Conservation (phyloP, 768 basidiomycete genomes). For the Mycena epipterygia region DNA sequence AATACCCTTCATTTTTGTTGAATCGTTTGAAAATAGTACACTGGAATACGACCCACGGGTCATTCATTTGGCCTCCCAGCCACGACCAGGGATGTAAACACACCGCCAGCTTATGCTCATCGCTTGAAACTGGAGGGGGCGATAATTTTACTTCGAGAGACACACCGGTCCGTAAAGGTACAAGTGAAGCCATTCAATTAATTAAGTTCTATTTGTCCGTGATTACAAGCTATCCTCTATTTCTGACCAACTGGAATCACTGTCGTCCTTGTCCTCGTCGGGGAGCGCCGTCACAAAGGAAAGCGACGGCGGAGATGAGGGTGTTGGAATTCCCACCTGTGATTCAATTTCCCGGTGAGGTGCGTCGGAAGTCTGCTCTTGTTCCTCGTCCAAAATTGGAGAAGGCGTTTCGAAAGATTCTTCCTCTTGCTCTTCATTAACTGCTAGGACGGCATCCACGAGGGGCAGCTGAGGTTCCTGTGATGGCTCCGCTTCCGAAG, state of each 20-base stretch:
- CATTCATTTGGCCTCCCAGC: constrained; percentile 82
- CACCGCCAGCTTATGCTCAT: constrained; percentile 67
- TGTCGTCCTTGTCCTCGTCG: constrained; percentile 13
- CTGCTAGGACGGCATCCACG: no score
- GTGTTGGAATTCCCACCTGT: no score
- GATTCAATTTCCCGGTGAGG: not conserved
- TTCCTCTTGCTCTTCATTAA: no score
- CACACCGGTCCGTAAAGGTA: constrained; percentile 54
- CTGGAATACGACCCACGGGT: constrained; percentile 68
- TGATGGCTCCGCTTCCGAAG: not conserved
- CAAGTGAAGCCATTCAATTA: constrained; percentile 3
- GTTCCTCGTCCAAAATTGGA: not conserved
- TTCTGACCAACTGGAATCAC: constrained; percentile 21
- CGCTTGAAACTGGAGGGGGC: constrained; percentile 40
- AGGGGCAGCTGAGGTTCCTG: no score
- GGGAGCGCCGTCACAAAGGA: not conserved
- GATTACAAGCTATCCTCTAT: not conserved
- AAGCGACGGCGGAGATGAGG: no score
- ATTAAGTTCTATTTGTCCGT: not conserved
- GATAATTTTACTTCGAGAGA: constrained; percentile 57
- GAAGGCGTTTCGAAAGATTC: not conserved
- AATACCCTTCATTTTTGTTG: constrained; percentile 56
- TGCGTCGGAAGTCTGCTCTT: not conserved
- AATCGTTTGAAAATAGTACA: not conserved
- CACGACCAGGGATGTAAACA: constrained; percentile 90